These are phyloP conservation scores for Lachnellula arida DNA, from an alignment of 2,329 filamentous ascomycete species.

Conservation along the genomic window DNA sequence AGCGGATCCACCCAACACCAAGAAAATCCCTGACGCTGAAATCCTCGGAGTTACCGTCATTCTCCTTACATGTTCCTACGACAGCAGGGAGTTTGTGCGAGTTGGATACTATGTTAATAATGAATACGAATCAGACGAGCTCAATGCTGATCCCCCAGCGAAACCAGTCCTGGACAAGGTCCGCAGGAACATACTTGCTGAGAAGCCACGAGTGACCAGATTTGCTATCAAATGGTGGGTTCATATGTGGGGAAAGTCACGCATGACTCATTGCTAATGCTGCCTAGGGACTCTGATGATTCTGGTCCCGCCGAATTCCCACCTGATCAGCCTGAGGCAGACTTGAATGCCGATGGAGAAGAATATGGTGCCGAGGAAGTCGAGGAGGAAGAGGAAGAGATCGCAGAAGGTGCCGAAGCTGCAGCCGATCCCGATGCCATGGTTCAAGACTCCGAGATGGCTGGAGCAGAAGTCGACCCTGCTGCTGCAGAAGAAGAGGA, in stretches of 20 bases:
- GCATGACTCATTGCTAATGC: constrained; percentile 22
- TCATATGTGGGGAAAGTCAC: background rate
- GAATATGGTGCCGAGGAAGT: constrained; percentile 89
- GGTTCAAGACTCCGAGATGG: constrained; percentile 72
- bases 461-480: constrained; percentile 54
- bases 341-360: constrained; percentile 77
- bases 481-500: constrained; percentile 56
- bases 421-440: constrained; percentile 38
- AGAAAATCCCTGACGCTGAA: constrained; percentile 88
- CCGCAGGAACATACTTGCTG: constrained; percentile 83
- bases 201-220: constrained; percentile 94
- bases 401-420: constrained; percentile 47
- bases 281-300: constrained; percentile 80
- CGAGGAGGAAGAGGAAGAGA: constrained; percentile 63
- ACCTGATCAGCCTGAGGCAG: constrained; percentile 94
- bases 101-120: constrained; percentile 99
- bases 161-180: constrained; percentile 94
- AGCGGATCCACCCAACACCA: constrained; percentile 85
- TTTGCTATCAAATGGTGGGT: constrained; percentile 98
- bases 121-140: constrained; percentile 90
- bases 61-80: constrained; percentile 92
- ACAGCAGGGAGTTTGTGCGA: constrained; percentile 92
- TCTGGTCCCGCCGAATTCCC: constrained; percentile 94
- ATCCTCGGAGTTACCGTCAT: constrained; percentile 97
- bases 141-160: constrained; percentile 81